These are phyloP conservation scores for Caloboletus inedulis DNA, from an alignment of 1,284 basidiomycete genomes.

Conservation along the genomic window DNA sequence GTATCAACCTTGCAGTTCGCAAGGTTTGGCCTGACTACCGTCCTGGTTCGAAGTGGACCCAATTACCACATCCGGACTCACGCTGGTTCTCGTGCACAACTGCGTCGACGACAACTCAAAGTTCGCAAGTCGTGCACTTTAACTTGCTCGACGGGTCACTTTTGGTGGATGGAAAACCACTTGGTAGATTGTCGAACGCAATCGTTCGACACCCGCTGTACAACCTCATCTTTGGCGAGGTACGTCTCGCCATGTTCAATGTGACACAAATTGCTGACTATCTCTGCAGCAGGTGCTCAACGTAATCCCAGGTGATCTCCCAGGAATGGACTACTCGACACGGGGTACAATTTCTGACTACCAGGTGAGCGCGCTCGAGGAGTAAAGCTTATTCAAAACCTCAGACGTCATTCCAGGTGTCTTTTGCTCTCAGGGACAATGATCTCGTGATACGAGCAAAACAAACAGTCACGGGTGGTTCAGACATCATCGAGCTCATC, in stretches of 20 bases:
- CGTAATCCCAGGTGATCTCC: background rate
- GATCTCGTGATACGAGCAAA: slow-evolving; percentile 34
- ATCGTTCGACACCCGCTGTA: too few species aligned
- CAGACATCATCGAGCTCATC: slow-evolving; percentile 36
- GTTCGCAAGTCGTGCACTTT: too few species aligned
- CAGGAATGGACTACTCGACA: background rate
- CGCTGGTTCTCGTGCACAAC: too few species aligned
- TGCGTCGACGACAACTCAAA: too few species aligned
- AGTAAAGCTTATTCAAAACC: too few species aligned
- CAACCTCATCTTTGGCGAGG: too few species aligned
- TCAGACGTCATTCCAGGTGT: background rate
- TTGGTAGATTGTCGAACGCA: too few species aligned
- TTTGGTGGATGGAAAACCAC: too few species aligned
- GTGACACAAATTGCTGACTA: background rate
- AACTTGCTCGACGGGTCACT: too few species aligned
- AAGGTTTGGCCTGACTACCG: slow-evolving; percentile 38
- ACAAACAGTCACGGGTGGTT: too few species aligned
- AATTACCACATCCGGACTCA: slow-evolving; percentile 10
- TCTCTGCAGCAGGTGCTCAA: background rate
- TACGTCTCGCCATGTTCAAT: too few species aligned
- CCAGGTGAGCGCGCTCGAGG: background rate
- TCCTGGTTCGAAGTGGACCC: slow-evolving; percentile 31
- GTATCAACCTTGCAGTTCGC: slow-evolving; percentile 36
- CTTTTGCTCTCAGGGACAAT: slow-evolving; percentile 13
- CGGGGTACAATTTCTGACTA: background rate